These are phyloP conservation scores for Globisporangium nagaii DNA, from an alignment of 352 stramenopile species.

Conservation along the genomic window DNA sequence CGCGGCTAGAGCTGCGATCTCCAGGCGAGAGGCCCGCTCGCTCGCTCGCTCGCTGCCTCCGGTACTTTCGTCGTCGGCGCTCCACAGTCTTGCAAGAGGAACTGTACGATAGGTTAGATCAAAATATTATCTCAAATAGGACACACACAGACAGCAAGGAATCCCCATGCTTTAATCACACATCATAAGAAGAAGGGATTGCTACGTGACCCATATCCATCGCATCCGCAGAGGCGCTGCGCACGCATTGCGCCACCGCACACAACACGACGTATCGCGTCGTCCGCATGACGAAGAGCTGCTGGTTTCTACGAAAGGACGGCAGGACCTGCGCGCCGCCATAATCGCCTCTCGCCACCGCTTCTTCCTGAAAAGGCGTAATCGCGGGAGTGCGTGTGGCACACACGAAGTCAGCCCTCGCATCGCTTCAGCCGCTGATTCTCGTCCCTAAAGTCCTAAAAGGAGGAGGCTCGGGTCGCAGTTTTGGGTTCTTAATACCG, in stretches of 20 bases:
- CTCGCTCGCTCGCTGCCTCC: too few species aligned
- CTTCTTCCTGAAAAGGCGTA: constrained; percentile 4
- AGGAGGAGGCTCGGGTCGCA: too few species aligned
- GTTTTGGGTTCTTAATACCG: background rate
- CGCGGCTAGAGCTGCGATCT: too few species aligned
- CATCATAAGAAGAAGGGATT: constrained; percentile 3
- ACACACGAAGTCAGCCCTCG: background rate
- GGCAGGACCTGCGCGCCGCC: background rate
- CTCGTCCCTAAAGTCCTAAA: background rate
- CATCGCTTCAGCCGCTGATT: background rate
- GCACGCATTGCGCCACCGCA: too few species aligned
- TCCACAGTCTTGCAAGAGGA: constrained; percentile 26
- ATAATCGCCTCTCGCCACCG: background rate
- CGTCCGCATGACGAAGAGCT: background rate
- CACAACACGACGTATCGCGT: too few species aligned
- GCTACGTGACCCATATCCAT: too few species aligned
- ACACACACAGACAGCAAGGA: constrained; percentile 3
- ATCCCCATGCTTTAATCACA: constrained; percentile 5
- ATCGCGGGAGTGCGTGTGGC: background rate
- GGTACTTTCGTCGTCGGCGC: background rate
- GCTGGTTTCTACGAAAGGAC: constrained; percentile 1
- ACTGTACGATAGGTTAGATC: constrained; percentile 58
- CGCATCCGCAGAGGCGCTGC: too few species aligned
- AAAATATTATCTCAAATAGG: constrained; percentile 17
- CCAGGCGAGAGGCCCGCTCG: too few species aligned